A percentile compares a stretch with the other conserved stretches of the same genome.
These are phyloP conservation scores for Delitschia confertaspora DNA, from an alignment of 495 filamentous ascomycete genomes.

Conservation along the genomic window DNA sequence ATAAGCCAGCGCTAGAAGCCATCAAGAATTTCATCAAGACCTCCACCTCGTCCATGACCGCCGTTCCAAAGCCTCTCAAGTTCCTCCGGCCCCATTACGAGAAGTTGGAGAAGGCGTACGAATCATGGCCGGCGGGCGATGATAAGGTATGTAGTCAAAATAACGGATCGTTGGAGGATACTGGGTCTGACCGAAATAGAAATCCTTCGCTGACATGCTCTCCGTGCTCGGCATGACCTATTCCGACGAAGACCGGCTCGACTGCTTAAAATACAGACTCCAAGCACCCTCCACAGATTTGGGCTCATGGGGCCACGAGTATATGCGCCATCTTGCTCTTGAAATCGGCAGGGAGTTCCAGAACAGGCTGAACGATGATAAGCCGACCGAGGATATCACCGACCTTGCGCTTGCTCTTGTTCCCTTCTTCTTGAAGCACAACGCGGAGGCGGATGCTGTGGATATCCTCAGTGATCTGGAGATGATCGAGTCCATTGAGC, in stretches of 20 bases:
- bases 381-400: conserved; percentile 61
- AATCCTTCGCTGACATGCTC: conserved; percentile 84
- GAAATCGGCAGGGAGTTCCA: conserved; percentile 93
- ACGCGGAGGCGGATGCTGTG: conserved; percentile 95
- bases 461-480: conserved; percentile 95
- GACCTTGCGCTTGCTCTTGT: conserved; percentile 77
- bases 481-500: conserved; percentile 85
- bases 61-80: conserved; percentile 95
- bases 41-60: conserved; percentile 97
- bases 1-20: conserved; percentile 82
- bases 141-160: conserved; percentile 52
- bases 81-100: conserved; percentile 95
- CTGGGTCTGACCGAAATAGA: conserved; percentile 35
- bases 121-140: conserved; percentile 72
- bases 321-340: conserved; percentile 87
- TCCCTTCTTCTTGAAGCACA: conserved; percentile 91
- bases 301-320: conserved; percentile 97
- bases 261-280: conserved; percentile 91
- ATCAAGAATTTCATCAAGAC: conserved; percentile 98
- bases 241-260: conserved; percentile 89
- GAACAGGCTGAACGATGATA: conserved; percentile 61
- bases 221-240: conserved; percentile 99
- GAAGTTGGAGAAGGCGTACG: conserved; percentile 74
- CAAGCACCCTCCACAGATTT: conserved; percentile 85
- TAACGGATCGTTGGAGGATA: neutral